These are phyloP conservation scores for Reutealis trisperma DNA, from an alignment of 345 rosid species.

Conservation along the genomic window DNA sequence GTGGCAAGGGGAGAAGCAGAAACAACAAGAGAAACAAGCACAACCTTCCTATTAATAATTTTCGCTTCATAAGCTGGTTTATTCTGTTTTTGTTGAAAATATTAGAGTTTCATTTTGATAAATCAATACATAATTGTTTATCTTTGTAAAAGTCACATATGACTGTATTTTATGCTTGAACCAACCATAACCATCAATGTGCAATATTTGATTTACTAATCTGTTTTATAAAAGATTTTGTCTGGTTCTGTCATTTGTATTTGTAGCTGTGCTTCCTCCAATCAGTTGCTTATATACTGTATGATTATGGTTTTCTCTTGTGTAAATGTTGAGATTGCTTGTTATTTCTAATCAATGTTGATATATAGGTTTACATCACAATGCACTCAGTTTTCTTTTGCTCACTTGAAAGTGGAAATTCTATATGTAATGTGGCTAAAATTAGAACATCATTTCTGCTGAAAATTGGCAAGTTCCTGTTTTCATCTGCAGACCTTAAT, in stretches of 20 bases:
- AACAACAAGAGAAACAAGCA: background rate
- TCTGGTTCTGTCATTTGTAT: background rate
- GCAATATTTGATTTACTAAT: background rate
- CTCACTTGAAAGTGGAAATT: background rate
- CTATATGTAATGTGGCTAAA: no score
- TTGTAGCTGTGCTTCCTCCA: background rate
- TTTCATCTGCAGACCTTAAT: no score
- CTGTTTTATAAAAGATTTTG: background rate
- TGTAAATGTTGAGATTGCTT: background rate
- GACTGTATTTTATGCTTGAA: background rate
- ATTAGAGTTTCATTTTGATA: background rate
- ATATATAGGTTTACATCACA: background rate
- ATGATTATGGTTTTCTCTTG: no score
- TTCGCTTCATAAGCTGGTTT: background rate
- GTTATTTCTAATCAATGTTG: background rate
- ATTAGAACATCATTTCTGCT: no score
- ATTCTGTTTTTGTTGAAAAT: background rate
- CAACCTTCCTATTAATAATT: background rate
- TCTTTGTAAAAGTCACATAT: background rate
- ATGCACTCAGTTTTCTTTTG: background rate
- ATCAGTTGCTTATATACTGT: background rate
- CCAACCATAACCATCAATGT: background rate
- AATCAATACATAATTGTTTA: background rate
- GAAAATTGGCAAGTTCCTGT: no score
- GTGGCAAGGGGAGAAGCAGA: constrained; percentile 16